Conservation (phyloP, 768 basidiomycete species). For the Tephrocybe sp. region DNA sequence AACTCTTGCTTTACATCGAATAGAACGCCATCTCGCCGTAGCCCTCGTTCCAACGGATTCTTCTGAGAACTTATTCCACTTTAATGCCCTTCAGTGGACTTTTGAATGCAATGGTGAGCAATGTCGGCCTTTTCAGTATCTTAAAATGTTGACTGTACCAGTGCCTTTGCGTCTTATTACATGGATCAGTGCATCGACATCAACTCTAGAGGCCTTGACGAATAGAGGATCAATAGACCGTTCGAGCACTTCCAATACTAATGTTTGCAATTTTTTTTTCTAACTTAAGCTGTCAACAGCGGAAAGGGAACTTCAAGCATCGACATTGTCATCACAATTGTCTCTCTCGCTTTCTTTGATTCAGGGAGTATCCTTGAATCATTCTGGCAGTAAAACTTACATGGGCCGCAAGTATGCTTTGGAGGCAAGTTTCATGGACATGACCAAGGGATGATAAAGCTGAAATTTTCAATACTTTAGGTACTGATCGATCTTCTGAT, state of each 20-base stretch:
- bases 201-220: constrained; percentile 47
- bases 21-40: constrained; percentile 55
- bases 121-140: background rate
- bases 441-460: constrained; percentile 2
- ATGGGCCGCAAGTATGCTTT: constrained; percentile 66
- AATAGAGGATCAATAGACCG: constrained; percentile 44
- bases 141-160: constrained; percentile 22
- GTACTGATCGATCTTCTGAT: constrained; percentile 70
- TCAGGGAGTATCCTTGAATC: constrained; percentile 75
- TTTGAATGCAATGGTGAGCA: constrained; percentile 81
- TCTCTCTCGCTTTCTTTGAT: constrained; percentile 62
- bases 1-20: constrained; percentile 48
- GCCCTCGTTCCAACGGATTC: constrained; percentile 43
- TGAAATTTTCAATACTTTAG: constrained; percentile 32
- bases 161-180: constrained; percentile 65
- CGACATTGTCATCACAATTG: constrained; percentile 48
- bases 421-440: constrained; percentile 46
- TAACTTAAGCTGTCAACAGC: constrained; percentile 12
- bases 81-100: constrained; percentile 68
- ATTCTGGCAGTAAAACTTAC: constrained; percentile 62
- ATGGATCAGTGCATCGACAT: constrained; percentile 55
- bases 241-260: constrained; percentile 26
- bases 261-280: constrained; percentile 2
- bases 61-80: constrained; percentile 45
- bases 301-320: constrained; percentile 46